These are phyloP conservation scores for Carnegiea gigantea DNA, from an alignment of 179 eudicot genomes.

Conservation along the genomic window DNA sequence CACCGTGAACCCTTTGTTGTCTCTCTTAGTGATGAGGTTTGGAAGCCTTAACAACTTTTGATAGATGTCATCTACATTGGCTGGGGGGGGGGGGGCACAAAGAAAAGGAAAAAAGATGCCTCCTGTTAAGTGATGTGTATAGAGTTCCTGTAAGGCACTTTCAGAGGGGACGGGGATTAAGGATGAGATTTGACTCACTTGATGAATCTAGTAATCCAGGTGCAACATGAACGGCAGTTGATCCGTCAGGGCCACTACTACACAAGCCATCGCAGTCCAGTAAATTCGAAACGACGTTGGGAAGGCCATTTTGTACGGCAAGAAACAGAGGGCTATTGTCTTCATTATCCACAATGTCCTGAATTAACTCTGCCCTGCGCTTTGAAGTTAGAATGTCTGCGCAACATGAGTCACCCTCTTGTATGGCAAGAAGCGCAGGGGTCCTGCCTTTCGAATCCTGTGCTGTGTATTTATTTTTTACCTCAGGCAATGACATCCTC, in stretches of 20 bases:
- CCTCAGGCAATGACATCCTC: background rate
- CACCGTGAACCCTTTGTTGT: background rate
- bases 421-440: background rate
- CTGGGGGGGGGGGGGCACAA: too few species aligned
- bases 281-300: background rate
- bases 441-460: background rate
- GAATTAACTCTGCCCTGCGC: background rate
- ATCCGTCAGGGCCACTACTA: background rate
- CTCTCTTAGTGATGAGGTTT: background rate
- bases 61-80: background rate
- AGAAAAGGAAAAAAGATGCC: too few species aligned
- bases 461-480: background rate
- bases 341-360: background rate
- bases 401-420: background rate
- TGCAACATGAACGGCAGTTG: background rate
- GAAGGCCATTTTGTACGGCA: background rate
- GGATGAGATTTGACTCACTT: background rate
- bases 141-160: too few species aligned
- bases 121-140: too few species aligned
- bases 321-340: conserved; percentile 1
- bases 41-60: background rate
- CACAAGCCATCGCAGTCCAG: background rate
- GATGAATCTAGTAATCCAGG: background rate
- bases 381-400: background rate
- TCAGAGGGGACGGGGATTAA: too few species aligned